phyloP scores from a whole-genome alignment of 768 basidiomycete species.

The Leccinellum rugosiceps region DNA sequence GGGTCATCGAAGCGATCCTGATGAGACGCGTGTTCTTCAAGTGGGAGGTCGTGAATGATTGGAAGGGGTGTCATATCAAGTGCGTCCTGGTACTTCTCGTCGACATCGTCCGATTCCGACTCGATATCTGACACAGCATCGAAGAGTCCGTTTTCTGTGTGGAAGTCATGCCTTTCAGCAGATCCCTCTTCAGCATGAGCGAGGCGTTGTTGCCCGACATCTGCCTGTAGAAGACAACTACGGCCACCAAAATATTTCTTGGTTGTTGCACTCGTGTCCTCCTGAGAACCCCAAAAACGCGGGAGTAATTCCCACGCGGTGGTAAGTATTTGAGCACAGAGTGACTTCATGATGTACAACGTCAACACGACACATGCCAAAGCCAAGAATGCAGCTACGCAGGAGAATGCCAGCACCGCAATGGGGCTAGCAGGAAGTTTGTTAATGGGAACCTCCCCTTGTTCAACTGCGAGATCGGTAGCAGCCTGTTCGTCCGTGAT shows the following conservation, averaged over 20 bases:
- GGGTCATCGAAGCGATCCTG: constrained; percentile 11
- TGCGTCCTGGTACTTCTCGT: constrained; percentile 32
- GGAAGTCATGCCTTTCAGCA: background rate
- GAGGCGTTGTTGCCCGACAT: background rate
- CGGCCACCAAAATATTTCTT: background rate
- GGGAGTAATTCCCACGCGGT: constrained; percentile 24
- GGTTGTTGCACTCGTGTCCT: background rate
- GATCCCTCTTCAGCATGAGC: constrained; percentile 4
- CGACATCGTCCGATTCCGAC: constrained; percentile 25
- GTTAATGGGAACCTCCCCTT: background rate
- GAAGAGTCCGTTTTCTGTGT: constrained; percentile 1
- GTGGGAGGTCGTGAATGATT: constrained; percentile 17
- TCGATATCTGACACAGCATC: constrained; percentile 19
- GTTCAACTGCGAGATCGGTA: background rate
- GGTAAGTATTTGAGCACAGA: constrained; percentile 18
- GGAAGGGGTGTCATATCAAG: constrained; percentile 26
- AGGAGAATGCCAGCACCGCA: constrained; percentile 25
- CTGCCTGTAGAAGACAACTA: background rate
- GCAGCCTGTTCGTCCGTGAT: background rate
- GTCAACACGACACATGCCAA: constrained; percentile 19
- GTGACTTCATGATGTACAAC: constrained; percentile 21
- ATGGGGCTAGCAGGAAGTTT: constrained; percentile 7
- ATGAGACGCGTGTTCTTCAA: constrained; percentile 6
- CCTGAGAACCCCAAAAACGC: constrained; percentile 11
- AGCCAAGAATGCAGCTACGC: constrained; percentile 22